Evolutionary conservation across 805 yeast genomes (phyloP), one percentile per base, ranked within the genome.

Genomic region (Crinitomyces ghanaensis): DNA sequence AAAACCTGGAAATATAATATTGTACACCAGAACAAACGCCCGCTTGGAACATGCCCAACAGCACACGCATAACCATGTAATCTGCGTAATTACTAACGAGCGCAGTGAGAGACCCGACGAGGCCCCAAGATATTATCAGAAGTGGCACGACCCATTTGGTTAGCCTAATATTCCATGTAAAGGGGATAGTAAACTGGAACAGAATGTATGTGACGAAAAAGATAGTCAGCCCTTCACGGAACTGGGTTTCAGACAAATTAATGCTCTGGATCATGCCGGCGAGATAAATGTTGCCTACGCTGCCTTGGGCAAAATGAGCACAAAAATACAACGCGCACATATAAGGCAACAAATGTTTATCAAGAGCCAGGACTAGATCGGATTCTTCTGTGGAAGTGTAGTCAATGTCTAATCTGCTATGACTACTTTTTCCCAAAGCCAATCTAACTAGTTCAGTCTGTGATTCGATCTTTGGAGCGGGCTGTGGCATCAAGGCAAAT

Each of bases 271-370:
- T 58, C 40, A 70, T 49, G 8, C 72, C 72, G 25, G 70, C 74
- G 24, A 64, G 54, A 36, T 69, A 54, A 2, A 74, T 74, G 41
- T 67, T 63, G 7, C 74, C 75, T 41, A 70, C 63, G 40, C 67
- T 69, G 41, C 65, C 62, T 34, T 74, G 44, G 46, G 68, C 73
- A 35, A 70, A 51, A 41, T 63, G 67, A 29, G 68, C 63, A 30
- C 67, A 51, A 38, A 69, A 61, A 40, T 68, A 70, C 20, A 70
- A 54, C 22, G 57, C 45, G 19, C 68, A 63, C 26, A 68, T 42
- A 59, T 62, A 62, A 4, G 71, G 68, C 35, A 68, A 52, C 28
- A 69, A 46, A 29, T 68, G 47, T 15, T 53, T 20, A 41, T 69
- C 75, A 11, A 61, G 50, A 37, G 62, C 67, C 34, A 66, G 44